Evolutionary conservation across 352 stramenopile genomes (phyloP), one percentile per base, ranked within the genome.

Genomic region (Phytophthora palmivora): DNA sequence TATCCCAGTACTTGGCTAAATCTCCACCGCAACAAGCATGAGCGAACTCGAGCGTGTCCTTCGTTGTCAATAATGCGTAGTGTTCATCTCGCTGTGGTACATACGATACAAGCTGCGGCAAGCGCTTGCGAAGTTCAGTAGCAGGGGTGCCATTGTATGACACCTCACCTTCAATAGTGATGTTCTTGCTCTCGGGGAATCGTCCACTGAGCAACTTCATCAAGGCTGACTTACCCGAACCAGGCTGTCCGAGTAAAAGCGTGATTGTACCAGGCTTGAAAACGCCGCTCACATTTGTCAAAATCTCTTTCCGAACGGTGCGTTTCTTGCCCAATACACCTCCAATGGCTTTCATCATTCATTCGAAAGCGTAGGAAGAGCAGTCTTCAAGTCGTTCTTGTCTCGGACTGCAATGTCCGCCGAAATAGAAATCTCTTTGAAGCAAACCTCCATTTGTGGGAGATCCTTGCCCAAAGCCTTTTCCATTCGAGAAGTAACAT

Each of bases 131-230:
- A 0, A 66, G 33, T 21, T 54, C 33, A 12, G 32, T 0, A 10
- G 22, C 22, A 0, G 30, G 32, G 11, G 22, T 48, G 9, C 58
- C 58, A 26, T 66, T 66, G 39, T 66, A 66, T 32, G 39, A 53
- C 28, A 66, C 41, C 1, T 60, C 58, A 3, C 58, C 48, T n/a
- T 52, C 50, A 18, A 53, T 49, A 7, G 22, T 47, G 12, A 66
- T 21, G 39, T 60, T 60, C 24, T 58, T 60, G 10, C 47, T 32
- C 16, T 26, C 9, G 0, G 58, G 58, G 21, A 66, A 66, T 0
- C 48, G 41, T 2, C 48, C 48, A 32, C 49, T 67, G 21, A 67
- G 58, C 18, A 67, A 34, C 34, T 67, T 67, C 58, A 67, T 67
- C 16, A 67, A 26, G 22, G 58, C 44, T 18, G 58, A 67, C 42